phyloP scores from a whole-genome alignment of 805 yeast genomes.

The Lipomyces yamanashiensis region DNA sequence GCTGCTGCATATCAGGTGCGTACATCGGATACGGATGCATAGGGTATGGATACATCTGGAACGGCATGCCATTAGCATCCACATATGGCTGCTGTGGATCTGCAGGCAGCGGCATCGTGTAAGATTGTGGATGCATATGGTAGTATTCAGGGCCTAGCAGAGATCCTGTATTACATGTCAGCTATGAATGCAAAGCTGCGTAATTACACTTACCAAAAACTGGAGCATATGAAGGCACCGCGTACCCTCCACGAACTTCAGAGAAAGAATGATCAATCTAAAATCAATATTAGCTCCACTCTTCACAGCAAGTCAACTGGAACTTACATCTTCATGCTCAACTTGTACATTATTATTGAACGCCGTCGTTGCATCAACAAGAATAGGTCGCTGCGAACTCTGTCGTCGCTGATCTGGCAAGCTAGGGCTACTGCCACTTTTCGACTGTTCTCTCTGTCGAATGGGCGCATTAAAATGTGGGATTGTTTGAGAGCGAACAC shows the following conservation, averaged over 20 bases:
- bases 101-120: not conserved
- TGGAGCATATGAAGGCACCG: slow-evolving; percentile 2
- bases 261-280: too few relatives aligned
- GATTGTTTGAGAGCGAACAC: not conserved
- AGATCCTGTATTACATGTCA: not conserved
- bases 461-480: not conserved
- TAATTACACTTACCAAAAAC: not conserved
- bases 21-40: not conserved
- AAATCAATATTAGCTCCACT: too few relatives aligned
- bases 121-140: slow-evolving; percentile 2
- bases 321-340: not conserved
- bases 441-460: not conserved
- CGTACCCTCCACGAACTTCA: not conserved
- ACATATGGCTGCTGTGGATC: not conserved
- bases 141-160: not conserved
- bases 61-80: slow-evolving; percentile 7
- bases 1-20: not conserved
- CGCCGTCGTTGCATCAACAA: slow-evolving; percentile 2
- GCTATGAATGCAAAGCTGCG: not conserved
- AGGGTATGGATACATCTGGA: slow-evolving; percentile 8
- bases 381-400: not conserved
- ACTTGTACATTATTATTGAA: slow-evolving; percentile 6
- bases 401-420: not conserved
- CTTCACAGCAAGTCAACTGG: not conserved
- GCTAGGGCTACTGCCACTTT: not conserved